Conservation (phyloP, 2,329 filamentous ascomycete genomes). For the Hypoxylon sp. region DNA sequence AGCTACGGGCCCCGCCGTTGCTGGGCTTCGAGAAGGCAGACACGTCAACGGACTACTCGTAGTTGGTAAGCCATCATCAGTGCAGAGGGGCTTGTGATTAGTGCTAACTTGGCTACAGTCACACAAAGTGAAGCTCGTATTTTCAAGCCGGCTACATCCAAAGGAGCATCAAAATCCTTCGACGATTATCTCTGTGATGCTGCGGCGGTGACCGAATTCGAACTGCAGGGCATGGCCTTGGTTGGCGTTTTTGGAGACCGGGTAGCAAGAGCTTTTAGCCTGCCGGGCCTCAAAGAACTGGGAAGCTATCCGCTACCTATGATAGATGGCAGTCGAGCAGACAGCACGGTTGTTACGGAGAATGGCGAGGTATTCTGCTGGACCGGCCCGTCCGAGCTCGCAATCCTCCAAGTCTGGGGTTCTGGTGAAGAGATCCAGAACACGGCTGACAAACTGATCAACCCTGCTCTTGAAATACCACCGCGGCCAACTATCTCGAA, state of each 20-base stretch:
- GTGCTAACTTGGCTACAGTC: conserved; percentile 57
- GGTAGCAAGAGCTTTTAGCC: conserved; percentile 80
- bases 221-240: conserved; percentile 80
- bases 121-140: conserved; percentile 82
- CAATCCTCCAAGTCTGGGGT: conserved; percentile 87
- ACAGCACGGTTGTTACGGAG: conserved; percentile 76
- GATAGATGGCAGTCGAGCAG: conserved; percentile 79
- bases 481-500: conserved; percentile 93
- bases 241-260: conserved; percentile 89
- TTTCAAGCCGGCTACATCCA: conserved; percentile 84
- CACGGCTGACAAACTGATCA: conserved; percentile 79
- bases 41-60: conserved; percentile 85
- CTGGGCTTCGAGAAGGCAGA: conserved; percentile 78
- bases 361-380: conserved; percentile 88
- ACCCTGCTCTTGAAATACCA: conserved; percentile 78
- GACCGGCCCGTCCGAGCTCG: conserved; percentile 88
- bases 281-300: conserved; percentile 91
- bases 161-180: conserved; percentile 93
- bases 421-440: conserved; percentile 73
- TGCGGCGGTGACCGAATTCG: conserved; percentile 79
- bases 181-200: conserved; percentile 85
- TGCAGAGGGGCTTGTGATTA: not conserved
- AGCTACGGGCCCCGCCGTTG: conserved; percentile 80
- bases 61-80: conserved; percentile 65
- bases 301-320: conserved; percentile 73